Evolutionary conservation across 139 green algal species (phyloP).

Genomic region (Parachlorella kessleri): DNA sequence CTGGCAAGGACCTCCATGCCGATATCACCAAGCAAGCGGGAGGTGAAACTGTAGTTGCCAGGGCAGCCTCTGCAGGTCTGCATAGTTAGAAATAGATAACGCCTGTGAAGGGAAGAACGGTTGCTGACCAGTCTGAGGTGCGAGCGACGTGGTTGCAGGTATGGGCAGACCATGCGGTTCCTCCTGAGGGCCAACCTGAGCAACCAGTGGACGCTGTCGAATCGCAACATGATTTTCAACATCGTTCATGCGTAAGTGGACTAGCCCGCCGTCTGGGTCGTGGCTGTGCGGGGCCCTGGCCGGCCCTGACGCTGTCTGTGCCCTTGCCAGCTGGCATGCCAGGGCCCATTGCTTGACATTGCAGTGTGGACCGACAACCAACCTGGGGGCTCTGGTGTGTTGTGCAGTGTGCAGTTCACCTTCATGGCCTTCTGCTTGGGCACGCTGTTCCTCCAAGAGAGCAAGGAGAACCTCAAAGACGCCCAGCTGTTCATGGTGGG

Average conservation of each 20-base stretch:
- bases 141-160: no score
- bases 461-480: neutral
- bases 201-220: conserved; percentile 32
- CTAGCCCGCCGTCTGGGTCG: no score
- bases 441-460: conserved; percentile 12
- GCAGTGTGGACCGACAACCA: no score
- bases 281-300: neutral
- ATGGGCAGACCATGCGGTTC: neutral
- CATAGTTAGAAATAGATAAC: no score
- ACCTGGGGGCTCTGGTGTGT: no score
- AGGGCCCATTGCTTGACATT: no score
- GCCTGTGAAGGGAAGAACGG: no score
- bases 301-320: neutral
- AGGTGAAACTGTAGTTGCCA: no score
- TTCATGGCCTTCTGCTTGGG: conserved; percentile 15
- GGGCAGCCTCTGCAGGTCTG: no score
- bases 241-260: neutral
- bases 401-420: neutral
- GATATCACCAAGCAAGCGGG: no score
- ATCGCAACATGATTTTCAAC: conserved; percentile 9
- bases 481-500: conserved; percentile 16
- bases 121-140: no score
- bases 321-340: neutral
- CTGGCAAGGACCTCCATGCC: neutral
- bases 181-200: conserved; percentile 41